Percentiles rank a stretch among this genome's conserved stretches.
Evolutionary conservation across 192 early-diverging fungal genomes (phyloP).

Genomic region (Obelidium mucronatum): DNA sequence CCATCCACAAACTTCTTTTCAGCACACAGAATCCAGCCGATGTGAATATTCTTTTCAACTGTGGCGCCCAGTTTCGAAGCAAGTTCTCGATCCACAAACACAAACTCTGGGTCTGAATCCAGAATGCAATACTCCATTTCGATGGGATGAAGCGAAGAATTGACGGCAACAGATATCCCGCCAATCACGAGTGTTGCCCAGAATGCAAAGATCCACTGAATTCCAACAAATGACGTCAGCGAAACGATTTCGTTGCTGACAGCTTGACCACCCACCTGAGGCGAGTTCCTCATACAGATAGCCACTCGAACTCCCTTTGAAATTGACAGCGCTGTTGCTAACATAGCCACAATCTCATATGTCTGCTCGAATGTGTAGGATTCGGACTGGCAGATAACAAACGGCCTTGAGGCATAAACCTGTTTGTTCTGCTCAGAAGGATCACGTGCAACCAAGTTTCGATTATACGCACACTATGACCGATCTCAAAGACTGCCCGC

Average conservation of each 20-base stretch:
- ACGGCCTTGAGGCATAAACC: background rate
- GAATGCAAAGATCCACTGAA: conserved; percentile 28
- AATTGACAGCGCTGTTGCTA: conserved; percentile 24
- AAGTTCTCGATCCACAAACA: conserved; percentile 27
- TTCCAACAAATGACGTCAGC: background rate
- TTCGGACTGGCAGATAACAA: background rate
- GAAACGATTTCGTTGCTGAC: background rate
- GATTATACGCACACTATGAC: background rate
- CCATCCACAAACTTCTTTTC: background rate
- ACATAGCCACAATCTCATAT: background rate
- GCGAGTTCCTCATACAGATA: conserved; percentile 35
- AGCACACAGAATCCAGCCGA: background rate
- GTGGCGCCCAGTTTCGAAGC: conserved; percentile 4
- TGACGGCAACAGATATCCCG: conserved; percentile 27
- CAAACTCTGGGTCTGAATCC: conserved; percentile 15
- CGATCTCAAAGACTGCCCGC: background rate
- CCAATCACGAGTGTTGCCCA: conserved; percentile 33
- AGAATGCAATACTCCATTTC: conserved; percentile 33
- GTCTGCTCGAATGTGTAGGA: background rate
- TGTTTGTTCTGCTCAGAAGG: background rate
- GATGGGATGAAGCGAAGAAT: conserved; percentile 36
- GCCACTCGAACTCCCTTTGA: conserved; percentile 36
- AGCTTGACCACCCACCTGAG: conserved; percentile 7
- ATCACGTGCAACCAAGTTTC: background rate
- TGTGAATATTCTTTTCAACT: background rate